Percentiles rank a stretch among this genome's conserved stretches.
Evolutionary conservation across 2,329 filamentous ascomycete species (phyloP).

Genomic region (Neonectria sp.): DNA sequence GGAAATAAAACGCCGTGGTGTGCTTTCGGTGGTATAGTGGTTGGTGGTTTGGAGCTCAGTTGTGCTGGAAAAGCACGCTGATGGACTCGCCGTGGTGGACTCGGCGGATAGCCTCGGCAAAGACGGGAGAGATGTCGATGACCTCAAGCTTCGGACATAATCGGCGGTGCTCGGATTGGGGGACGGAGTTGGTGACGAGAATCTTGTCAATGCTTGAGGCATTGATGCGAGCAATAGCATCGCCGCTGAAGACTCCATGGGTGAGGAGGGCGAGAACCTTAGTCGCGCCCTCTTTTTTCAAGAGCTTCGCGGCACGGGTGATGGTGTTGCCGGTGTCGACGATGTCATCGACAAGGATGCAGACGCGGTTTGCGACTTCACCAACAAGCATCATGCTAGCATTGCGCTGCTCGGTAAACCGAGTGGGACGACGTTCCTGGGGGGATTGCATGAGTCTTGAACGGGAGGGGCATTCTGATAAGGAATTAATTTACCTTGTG

Average conservation of each 20-base stretch:
- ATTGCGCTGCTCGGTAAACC: constrained; percentile 90
- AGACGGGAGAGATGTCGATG: constrained; percentile 89
- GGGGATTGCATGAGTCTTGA: constrained; percentile 51
- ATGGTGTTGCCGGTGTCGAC: constrained; percentile 98
- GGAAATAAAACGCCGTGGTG: constrained; percentile 26
- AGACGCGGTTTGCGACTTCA: constrained; percentile 83
- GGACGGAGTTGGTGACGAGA: constrained; percentile 94
- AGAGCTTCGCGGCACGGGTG: constrained; percentile 93
- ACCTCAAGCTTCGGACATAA: constrained; percentile 92
- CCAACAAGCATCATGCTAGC: constrained; percentile 97
- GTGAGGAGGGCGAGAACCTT: constrained; percentile 93
- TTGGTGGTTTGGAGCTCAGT: constrained; percentile 35
- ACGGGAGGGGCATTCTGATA: constrained; percentile 50
- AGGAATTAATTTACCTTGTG: constrained; percentile 78
- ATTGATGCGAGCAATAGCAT: constrained; percentile 95
- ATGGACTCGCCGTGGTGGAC: constrained; percentile 99
- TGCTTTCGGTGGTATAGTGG: constrained; percentile 30
- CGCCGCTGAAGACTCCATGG: constrained; percentile 94
- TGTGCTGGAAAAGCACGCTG: constrained; percentile 83
- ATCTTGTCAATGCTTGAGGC: constrained; percentile 94
- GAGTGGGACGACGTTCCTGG: constrained; percentile 89
- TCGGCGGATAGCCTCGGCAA: constrained; percentile 94
- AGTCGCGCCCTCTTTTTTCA: constrained; percentile 95
- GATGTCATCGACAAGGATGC: constrained; percentile 94
- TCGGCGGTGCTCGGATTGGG: constrained; percentile 85